Evolutionary conservation across 495 filamentous ascomycete genomes (phyloP).

Genomic region (Xylona heveae): DNA sequence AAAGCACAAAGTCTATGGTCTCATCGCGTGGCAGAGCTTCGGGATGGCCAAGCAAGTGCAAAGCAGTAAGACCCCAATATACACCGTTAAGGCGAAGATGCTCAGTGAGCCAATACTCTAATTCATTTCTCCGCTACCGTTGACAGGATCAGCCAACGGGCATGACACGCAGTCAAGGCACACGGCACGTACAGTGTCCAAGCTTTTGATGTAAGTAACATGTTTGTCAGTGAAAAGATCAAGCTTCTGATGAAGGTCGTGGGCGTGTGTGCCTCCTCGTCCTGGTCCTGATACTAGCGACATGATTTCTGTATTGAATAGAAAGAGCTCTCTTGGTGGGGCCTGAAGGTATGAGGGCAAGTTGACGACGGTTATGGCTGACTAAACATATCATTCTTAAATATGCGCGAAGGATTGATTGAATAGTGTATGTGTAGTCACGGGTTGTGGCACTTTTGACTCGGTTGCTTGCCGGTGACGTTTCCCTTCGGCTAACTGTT

Average conservation of each 20-base stretch:
- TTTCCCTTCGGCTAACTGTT: no score
- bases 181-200: constrained; percentile 52
- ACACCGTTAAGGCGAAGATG: constrained; percentile 86
- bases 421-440: no score
- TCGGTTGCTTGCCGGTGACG: no score
- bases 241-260: constrained; percentile 33
- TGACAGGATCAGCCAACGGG: constrained; percentile 9
- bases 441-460: no score
- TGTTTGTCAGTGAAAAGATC: constrained; percentile 51
- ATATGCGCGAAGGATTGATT: no score
- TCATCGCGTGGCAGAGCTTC: constrained; percentile 61
- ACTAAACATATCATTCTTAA: no score
- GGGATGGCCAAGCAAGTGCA: constrained; percentile 65
- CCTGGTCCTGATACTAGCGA: constrained; percentile 41
- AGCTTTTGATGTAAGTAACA: constrained; percentile 79
- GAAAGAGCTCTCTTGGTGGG: no score
- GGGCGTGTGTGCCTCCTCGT: constrained; percentile 20
- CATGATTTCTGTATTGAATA: no score
- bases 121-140: constrained; percentile 59
- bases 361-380: no score
- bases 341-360: no score
- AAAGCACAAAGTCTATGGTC: constrained; percentile 77
- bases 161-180: constrained; percentile 1
- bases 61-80: constrained; percentile 85
- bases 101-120: constrained; percentile 94